A percentile compares a stretch with the other conserved stretches of the same genome.
Conservation (phyloP, 495 filamentous ascomycete genomes). For the Aspergillus bertholletiae region DNA sequence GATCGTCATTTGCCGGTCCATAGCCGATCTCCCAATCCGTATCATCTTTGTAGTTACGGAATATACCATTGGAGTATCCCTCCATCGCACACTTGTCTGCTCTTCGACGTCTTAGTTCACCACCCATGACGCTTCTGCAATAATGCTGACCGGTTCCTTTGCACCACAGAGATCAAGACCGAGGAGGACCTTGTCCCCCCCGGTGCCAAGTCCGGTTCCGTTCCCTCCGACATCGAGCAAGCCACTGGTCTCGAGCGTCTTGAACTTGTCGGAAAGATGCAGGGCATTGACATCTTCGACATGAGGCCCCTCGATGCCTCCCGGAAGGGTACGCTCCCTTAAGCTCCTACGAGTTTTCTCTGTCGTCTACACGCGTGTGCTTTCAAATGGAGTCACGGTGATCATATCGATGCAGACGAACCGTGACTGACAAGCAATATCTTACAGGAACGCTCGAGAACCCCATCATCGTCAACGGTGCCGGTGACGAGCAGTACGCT, state of each 20-base stretch:
- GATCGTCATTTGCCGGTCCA: conserved; percentile 12
- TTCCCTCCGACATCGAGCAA: conserved; percentile 92
- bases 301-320: conserved; percentile 94
- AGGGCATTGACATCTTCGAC: conserved; percentile 97
- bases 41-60: background rate
- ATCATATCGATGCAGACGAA: background rate
- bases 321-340: conserved; percentile 63
- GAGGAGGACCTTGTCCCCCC: conserved; percentile 79
- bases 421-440: background rate
- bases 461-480: conserved; percentile 84
- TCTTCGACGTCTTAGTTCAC: background rate
- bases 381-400: background rate
- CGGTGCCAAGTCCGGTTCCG: conserved; percentile 74
- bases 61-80: background rate
- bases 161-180: conserved; percentile 70
- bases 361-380: conserved; percentile 5
- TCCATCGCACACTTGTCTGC: background rate
- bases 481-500: conserved; percentile 92
- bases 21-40: background rate
- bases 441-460: conserved; percentile 76
- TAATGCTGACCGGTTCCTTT: conserved; percentile 11
- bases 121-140: background rate
- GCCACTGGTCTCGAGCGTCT: conserved; percentile 96
- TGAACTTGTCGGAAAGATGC: conserved; percentile 98
- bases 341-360: background rate